Evolutionary conservation across 2,329 filamentous ascomycete species (phyloP), one percentile per base, ranked within the genome.

Genomic region (Alternaria infectoria): DNA sequence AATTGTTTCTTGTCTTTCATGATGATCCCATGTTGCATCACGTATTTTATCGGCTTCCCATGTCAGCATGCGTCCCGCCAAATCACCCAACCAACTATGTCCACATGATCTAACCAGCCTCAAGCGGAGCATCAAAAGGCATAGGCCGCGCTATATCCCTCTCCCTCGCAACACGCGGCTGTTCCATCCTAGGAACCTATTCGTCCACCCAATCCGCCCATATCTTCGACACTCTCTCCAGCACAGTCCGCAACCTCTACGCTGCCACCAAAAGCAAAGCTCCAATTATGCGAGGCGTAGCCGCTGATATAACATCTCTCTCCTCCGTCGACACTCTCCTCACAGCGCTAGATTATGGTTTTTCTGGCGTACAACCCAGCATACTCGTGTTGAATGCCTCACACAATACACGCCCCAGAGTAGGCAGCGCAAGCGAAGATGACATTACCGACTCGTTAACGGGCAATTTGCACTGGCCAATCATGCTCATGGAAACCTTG

Each of bases 101-200:
- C 21, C 21, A 3, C 21, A 23, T 4, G 5, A 4, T 23, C 25
- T 57, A 19, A 57, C 44, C 28, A 44, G 2, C 7, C 28, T 13
- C 11, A 61, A 76, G 72, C 13, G 74, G 73, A 15, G 75, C 73
- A 54, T 71, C 68, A 9, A 71, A 70, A 67, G 75, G 74, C 55
- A 77, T 74, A 28, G 74, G 74, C 45, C 70, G 74, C 15, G 71
- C 74, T 43, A 76, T 75, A 15, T 67, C 72, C 52, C 70, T 77
- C 49, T 61, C 73, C 21, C 73, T 77, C 32, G 66, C 74, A 13
- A 68, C 66, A 40, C 74, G 75, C 44, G 75, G 75, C 25, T 67
- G 65, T 61, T 74, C 73, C 32, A 66, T 77, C 57, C 57, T 77
- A 17, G 74, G 75, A 25, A 77, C 74, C 25, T 77, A 74, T 61